Conservation (phyloP, 345 rosid genomes). For the Salix arbutifolia region DNA sequence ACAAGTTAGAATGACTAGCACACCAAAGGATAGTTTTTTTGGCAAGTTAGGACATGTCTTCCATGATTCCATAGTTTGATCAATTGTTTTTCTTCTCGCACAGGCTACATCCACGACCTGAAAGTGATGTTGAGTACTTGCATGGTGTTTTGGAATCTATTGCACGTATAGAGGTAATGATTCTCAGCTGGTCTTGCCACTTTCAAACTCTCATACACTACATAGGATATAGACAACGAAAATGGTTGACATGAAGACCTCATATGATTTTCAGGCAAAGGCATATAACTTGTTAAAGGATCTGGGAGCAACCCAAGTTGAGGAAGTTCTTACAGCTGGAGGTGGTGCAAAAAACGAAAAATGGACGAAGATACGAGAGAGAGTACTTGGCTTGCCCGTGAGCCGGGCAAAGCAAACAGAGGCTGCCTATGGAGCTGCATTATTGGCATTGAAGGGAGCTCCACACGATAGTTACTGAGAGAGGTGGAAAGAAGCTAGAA, state of each 20-base stretch:
- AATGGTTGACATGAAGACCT: neutral
- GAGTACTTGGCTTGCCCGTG: conserved; percentile 70
- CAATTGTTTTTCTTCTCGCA: neutral
- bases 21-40: too few relatives aligned
- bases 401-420: conserved; percentile 67
- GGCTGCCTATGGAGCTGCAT: conserved; percentile 91
- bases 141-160: conserved; percentile 91
- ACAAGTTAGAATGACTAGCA: too few relatives aligned
- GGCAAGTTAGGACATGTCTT: too few relatives aligned
- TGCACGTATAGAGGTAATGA: conserved; percentile 75
- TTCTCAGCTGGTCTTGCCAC: neutral
- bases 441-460: conserved; percentile 68
- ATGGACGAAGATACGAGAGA: conserved; percentile 71
- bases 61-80: neutral
- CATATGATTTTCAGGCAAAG: conserved; percentile 43
- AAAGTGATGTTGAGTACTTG: conserved; percentile 70
- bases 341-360: conserved; percentile 80
- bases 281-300: conserved; percentile 66
- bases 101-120: conserved; percentile 86
- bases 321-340: conserved; percentile 81
- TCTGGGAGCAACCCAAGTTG: conserved; percentile 71
- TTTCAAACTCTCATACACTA: neutral
- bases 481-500: neutral
- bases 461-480: conserved; percentile 2
- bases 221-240: too few relatives aligned